Evolutionary conservation across 768 basidiomycete species (phyloP).

Genomic region (Leccinellum rugosiceps): DNA sequence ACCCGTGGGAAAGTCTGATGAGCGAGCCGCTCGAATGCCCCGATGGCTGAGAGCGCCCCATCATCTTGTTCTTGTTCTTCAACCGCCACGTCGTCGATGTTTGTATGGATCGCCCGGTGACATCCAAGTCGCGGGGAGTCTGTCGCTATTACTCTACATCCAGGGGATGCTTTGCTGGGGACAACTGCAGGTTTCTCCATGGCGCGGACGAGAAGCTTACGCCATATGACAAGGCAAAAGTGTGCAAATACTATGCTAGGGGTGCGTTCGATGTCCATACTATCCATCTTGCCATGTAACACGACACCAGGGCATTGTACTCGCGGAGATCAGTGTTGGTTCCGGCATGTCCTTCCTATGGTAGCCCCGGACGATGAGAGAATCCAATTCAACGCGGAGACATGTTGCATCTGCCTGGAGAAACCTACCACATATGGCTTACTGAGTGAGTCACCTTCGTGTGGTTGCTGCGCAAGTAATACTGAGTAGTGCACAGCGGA

Average conservation of each 20-base stretch:
- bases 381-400: slow-evolving; percentile 38
- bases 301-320: slow-evolving; percentile 59
- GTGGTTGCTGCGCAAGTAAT: not conserved
- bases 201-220: slow-evolving; percentile 50
- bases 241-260: slow-evolving; percentile 60
- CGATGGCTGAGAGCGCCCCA: not conserved
- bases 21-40: not conserved
- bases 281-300: not conserved
- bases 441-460: slow-evolving; percentile 45
- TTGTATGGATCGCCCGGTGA: slow-evolving; percentile 51
- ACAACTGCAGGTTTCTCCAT: slow-evolving; percentile 77
- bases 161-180: slow-evolving; percentile 68
- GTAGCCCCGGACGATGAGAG: slow-evolving; percentile 22
- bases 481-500: slow-evolving; percentile 42
- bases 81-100: slow-evolving; percentile 19
- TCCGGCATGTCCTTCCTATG: slow-evolving; percentile 46
- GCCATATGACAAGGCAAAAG: slow-evolving; percentile 69
- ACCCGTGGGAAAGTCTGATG: slow-evolving; percentile 17
- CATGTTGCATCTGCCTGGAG: slow-evolving; percentile 75
- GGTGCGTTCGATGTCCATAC: slow-evolving; percentile 36
- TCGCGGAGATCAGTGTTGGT: slow-evolving; percentile 73
- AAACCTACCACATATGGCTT: slow-evolving; percentile 67
- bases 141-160: slow-evolving; percentile 64
- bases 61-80: not conserved
- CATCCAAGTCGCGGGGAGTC: slow-evolving; percentile 67